These are phyloP conservation scores for Sabuloglossum arenarium DNA, from an alignment of 495 filamentous ascomycete genomes.

Conservation along the genomic window DNA sequence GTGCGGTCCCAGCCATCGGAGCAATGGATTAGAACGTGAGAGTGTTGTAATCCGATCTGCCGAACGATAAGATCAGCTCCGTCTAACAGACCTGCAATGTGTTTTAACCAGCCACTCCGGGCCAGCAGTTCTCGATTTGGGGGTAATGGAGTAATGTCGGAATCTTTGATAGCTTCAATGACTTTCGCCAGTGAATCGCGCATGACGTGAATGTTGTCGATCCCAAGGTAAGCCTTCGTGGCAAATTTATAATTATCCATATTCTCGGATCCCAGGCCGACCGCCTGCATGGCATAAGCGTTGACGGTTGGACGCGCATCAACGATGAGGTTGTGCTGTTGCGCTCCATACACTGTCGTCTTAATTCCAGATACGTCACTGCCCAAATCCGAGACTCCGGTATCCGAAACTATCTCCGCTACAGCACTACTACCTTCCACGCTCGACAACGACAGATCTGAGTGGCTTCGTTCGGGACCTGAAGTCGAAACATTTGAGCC, in stretches of 20 bases:
- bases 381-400: constrained; percentile 30
- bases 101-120: constrained; percentile 81
- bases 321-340: constrained; percentile 87
- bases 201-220: constrained; percentile 99
- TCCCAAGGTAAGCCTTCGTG: constrained; percentile 85
- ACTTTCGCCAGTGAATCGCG: constrained; percentile 76
- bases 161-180: constrained; percentile 77
- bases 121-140: constrained; percentile 65
- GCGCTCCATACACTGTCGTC: constrained; percentile 67
- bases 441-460: background rate
- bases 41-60: constrained; percentile 78
- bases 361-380: constrained; percentile 18
- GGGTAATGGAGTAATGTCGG: constrained; percentile 65
- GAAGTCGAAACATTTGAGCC: background rate
- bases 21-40: constrained; percentile 90
- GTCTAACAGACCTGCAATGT: constrained; percentile 68
- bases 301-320: constrained; percentile 93
- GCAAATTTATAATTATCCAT: constrained; percentile 94
- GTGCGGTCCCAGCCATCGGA: constrained; percentile 98
- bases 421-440: background rate
- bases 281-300: constrained; percentile 85
- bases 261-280: constrained; percentile 86
- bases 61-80: constrained; percentile 68
- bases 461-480: constrained; percentile 6
- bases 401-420: constrained; percentile 51